Percentiles rank a stretch among this genome's conserved stretches.
Conservation (phyloP, 441 rosid species). For the Gossypium gossypioides region DNA sequence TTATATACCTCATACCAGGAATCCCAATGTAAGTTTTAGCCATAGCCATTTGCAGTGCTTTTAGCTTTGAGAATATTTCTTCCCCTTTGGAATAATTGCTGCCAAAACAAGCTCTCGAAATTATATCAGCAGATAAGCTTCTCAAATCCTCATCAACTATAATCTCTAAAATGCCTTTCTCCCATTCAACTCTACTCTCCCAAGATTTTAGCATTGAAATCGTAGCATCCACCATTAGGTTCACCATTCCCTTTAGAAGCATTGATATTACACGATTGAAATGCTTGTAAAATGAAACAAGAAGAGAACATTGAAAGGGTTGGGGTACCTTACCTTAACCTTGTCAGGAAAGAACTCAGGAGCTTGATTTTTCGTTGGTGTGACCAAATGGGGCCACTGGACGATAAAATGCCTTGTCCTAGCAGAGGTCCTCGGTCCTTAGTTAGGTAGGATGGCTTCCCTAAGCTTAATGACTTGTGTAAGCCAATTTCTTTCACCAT, state of each 20-base stretch:
- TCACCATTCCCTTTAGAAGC: conserved; percentile 32
- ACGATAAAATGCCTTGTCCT: conserved; percentile 35
- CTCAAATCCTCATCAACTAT: conserved; percentile 34
- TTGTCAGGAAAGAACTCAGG: conserved; percentile 36
- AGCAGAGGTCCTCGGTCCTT: conserved; percentile 35
- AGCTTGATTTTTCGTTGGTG: conserved; percentile 41
- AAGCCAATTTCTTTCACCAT: conserved; percentile 34
- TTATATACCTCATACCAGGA: conserved; percentile 30
- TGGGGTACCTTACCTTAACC: conserved; percentile 33
- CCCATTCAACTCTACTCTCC: conserved; percentile 31
- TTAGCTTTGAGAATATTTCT: conserved; percentile 37
- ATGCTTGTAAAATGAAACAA: neutral
- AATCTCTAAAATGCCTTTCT: conserved; percentile 26
- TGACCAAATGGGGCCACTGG: conserved; percentile 37
- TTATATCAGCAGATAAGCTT: conserved; percentile 44
- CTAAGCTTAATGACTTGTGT: conserved; percentile 25
- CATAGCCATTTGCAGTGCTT: conserved; percentile 28
- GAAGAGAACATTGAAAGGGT: neutral
- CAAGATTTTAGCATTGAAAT: conserved; percentile 28
- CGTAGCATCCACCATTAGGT: conserved; percentile 46
- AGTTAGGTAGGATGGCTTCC: conserved; percentile 38
- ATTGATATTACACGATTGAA: neutral
- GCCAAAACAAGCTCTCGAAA: conserved; percentile 59
- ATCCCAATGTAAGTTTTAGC: conserved; percentile 27
- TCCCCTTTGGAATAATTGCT: conserved; percentile 44